phyloP scores from a whole-genome alignment of 1,284 basidiomycete genomes.

The Trichosporon faecale region DNA sequence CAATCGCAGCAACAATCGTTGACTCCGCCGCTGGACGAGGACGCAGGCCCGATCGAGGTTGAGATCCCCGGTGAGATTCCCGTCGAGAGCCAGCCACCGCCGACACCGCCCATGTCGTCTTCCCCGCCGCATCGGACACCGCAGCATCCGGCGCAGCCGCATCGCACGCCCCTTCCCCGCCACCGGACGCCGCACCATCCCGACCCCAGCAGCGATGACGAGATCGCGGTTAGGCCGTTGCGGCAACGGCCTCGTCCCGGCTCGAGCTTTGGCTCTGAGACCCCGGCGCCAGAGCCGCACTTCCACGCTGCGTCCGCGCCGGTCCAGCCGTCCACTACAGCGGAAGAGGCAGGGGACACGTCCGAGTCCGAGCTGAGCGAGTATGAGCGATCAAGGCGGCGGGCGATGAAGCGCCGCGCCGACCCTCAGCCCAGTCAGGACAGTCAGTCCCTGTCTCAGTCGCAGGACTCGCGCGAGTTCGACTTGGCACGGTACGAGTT shows the following conservation, averaged over 20 bases:
- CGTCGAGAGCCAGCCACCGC: neutral
- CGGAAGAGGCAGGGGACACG: conserved; percentile 9
- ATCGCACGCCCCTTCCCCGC: neutral
- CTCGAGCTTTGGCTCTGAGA: neutral
- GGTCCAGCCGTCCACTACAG: neutral
- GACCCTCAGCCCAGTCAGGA: neutral
- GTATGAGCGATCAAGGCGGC: conserved; percentile 26
- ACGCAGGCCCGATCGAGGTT: neutral
- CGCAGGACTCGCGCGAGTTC: conserved; percentile 20
- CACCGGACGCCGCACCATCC: neutral
- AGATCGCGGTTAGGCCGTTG: neutral
- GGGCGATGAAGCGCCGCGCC: conserved; percentile 10
- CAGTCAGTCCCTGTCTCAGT: conserved; percentile 18
- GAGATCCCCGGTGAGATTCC: neutral
- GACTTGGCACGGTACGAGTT: conserved; percentile 12
- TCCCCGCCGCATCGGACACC: neutral
- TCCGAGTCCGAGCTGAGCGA: conserved; percentile 30
- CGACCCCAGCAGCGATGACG: neutral
- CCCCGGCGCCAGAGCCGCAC: neutral
- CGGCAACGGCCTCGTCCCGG: neutral
- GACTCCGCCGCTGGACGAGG: neutral
- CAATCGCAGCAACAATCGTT: neutral
- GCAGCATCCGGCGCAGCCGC: neutral
- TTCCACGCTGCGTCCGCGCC: neutral
- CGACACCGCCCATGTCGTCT: neutral